phyloP scores from a whole-genome alignment of 2,329 filamentous ascomycete species.

The Pezicula carpinea region DNA sequence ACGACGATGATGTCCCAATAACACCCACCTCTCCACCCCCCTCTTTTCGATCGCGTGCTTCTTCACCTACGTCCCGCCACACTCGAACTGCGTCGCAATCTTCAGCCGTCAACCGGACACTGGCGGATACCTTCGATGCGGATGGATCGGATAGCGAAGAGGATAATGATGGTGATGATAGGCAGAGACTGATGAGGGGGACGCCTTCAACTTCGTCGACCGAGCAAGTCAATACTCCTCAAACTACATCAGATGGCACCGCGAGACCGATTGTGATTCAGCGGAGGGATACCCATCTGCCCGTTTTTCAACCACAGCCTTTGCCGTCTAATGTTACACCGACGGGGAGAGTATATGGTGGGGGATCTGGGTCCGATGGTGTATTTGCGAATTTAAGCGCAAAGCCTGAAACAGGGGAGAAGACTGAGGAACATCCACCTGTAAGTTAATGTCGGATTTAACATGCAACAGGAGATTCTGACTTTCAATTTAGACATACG shows the following conservation, averaged over 20 bases:
- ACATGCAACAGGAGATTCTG: background rate
- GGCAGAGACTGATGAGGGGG: conserved; percentile 79
- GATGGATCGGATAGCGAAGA: conserved; percentile 69
- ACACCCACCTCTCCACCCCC: conserved; percentile 57
- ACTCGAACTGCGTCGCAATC: conserved; percentile 32
- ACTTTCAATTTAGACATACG: conserved; percentile 67
- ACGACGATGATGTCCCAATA: conserved; percentile 45
- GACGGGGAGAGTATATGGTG: conserved; percentile 55
- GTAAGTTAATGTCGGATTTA: conserved; percentile 51
- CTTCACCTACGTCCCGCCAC: conserved; percentile 54
- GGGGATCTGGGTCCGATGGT: conserved; percentile 79
- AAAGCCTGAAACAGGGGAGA: conserved; percentile 76
- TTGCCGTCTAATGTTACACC: conserved; percentile 11
- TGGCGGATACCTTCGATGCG: conserved; percentile 89
- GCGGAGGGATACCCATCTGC: conserved; percentile 22
- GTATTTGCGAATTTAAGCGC: conserved; percentile 95
- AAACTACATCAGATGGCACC: conserved; percentile 15
- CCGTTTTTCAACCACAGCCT: conserved; percentile 14
- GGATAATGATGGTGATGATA: conserved; percentile 72
- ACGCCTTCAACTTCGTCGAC: conserved; percentile 31
- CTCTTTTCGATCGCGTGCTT: conserved; percentile 82
- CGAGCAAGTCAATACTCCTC: conserved; percentile 25
- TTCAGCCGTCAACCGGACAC: conserved; percentile 64
- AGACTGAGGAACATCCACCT: conserved; percentile 85
- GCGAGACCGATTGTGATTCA: conserved; percentile 17